Evolutionary conservation across 805 yeast genomes (phyloP).

Genomic region (Starmerella roubikii): DNA sequence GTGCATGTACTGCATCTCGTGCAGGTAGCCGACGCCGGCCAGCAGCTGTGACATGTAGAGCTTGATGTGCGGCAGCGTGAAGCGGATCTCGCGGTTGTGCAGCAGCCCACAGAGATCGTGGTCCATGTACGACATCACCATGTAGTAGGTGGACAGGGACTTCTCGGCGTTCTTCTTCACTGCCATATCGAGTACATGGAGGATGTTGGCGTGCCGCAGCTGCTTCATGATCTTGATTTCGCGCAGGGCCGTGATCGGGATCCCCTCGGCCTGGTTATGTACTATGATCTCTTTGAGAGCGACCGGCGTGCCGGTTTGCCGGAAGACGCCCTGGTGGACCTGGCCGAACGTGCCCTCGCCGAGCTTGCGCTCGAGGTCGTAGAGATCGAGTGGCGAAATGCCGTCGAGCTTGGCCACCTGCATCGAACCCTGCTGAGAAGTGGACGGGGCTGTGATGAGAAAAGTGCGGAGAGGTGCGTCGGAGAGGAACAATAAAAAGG

Average conservation of each 20-base stretch:
- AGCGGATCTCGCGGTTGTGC: conserved; percentile 55
- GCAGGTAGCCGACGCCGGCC: conserved; percentile 71
- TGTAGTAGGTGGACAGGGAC: conserved; percentile 41
- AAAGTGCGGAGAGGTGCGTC: too few relatives aligned
- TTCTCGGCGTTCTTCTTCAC: conserved; percentile 25
- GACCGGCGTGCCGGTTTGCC: conserved; percentile 44
- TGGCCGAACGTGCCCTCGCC: conserved; percentile 88
- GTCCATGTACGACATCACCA: conserved; percentile 87
- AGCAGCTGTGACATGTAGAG: conserved; percentile 69
- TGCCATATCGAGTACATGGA: conserved; percentile 69
- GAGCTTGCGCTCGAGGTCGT: conserved; percentile 30
- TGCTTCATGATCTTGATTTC: conserved; percentile 73
- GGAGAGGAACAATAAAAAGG: too few relatives aligned
- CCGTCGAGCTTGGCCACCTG: conserved; percentile 19
- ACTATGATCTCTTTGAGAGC: conserved; percentile 81
- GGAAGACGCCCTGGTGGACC: conserved; percentile 61
- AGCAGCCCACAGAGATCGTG: conserved; percentile 82
- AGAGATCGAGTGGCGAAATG: conserved; percentile 26
- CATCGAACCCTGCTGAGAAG: neutral
- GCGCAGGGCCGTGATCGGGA: conserved; percentile 89
- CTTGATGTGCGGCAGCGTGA: conserved; percentile 60
- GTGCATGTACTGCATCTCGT: conserved; percentile 48
- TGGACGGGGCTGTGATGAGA: too few relatives aligned
- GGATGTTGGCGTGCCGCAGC: conserved; percentile 53
- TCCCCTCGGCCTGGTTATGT: conserved; percentile 59